Evolutionary conservation across 768 basidiomycete species (phyloP).

Genomic region (Hygrophorus pudorinus): DNA sequence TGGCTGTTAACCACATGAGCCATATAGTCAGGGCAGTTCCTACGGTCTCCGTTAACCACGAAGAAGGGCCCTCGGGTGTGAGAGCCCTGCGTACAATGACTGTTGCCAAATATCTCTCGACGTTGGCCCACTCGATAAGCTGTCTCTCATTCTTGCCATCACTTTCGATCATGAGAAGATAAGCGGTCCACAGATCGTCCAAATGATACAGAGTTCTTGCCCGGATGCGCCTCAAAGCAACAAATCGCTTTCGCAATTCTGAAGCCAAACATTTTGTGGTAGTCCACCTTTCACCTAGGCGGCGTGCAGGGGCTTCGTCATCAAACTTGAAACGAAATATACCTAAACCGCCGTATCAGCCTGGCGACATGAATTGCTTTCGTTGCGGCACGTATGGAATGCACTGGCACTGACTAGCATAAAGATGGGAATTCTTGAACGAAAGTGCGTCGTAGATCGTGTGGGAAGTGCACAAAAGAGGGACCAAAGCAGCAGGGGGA

Average conservation of each 20-base stretch:
- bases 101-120: constrained; percentile 12
- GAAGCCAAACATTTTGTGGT: constrained; percentile 26
- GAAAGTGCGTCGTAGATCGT: constrained; percentile 25
- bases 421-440: constrained; percentile 27
- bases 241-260: constrained; percentile 35
- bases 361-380: no score
- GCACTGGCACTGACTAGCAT: constrained; percentile 15
- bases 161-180: constrained; percentile 43
- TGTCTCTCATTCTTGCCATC: constrained; percentile 37
- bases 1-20: constrained; percentile 38
- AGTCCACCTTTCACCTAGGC: constrained; percentile 27
- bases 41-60: constrained; percentile 22
- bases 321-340: constrained; percentile 40
- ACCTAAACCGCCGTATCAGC: no score
- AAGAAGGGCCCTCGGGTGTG: constrained; percentile 1
- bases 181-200: constrained; percentile 45
- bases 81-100: constrained; percentile 11
- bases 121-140: constrained; percentile 29
- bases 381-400: no score
- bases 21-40: constrained; percentile 31
- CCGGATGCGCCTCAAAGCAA: constrained; percentile 32
- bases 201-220: constrained; percentile 6
- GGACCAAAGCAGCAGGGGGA: constrained; percentile 29
- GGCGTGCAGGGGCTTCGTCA: constrained; percentile 25
- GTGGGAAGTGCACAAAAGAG: constrained; percentile 30